Percentiles rank a stretch among this genome's conserved stretches.
Conservation (phyloP, 1,284 basidiomycete genomes). For the Vanrija humicola region DNA sequence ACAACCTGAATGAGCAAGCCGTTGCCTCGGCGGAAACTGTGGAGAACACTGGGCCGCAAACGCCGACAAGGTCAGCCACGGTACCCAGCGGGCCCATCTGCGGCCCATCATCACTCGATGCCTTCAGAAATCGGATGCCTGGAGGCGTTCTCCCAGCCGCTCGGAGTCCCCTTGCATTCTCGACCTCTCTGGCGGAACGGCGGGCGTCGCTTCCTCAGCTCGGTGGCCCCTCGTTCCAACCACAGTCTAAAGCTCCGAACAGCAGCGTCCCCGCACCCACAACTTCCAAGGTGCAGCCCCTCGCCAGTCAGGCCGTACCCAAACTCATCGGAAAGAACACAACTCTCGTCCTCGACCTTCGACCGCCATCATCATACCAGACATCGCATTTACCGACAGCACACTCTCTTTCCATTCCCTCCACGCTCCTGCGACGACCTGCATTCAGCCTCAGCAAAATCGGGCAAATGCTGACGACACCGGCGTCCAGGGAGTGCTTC, state of each 20-base stretch:
- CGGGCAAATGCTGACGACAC: slow-evolving; percentile 64
- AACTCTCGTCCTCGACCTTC: slow-evolving; percentile 74
- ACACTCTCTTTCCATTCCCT: slow-evolving; percentile 87
- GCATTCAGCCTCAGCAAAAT: slow-evolving; percentile 72
- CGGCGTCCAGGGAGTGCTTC: slow-evolving; percentile 55
- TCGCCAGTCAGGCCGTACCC: slow-evolving; percentile 17
- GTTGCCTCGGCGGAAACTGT: neutral
- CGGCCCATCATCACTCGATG: neutral
- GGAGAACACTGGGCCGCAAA: neutral
- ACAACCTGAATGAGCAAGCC: slow-evolving; percentile 22
- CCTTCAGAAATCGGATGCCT: no score
- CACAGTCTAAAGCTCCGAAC: no score
- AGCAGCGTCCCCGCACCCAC: no score
- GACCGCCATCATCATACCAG: slow-evolving; percentile 70
- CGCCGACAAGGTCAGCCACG: neutral
- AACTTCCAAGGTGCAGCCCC: slow-evolving; percentile 16
- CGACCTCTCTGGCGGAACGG: no score
- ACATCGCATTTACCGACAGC: slow-evolving; percentile 64
- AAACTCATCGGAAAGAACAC: slow-evolving; percentile 17
- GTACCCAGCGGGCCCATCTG: no score
- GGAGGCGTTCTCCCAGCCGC: neutral
- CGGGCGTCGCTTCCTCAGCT: no score
- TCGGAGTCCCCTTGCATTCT: neutral
- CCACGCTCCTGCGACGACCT: slow-evolving; percentile 86
- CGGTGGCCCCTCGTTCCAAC: no score